Evolutionary conservation across 1,284 basidiomycete genomes (phyloP).

Genomic region (Leccinum huronense): DNA sequence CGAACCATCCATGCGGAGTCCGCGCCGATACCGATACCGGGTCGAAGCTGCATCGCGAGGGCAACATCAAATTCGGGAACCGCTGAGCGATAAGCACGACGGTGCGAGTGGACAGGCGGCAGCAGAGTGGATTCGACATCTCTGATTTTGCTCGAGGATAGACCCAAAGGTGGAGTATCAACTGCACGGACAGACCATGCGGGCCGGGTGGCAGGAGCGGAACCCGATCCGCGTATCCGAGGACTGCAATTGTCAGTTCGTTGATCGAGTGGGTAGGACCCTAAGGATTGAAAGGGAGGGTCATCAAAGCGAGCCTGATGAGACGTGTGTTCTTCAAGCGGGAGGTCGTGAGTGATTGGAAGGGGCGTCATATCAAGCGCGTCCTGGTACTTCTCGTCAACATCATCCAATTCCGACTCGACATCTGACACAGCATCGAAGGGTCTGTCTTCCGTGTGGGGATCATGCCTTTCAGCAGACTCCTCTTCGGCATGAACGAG

Average conservation of each 20-base stretch:
- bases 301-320: conserved; percentile 14
- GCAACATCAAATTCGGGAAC: conserved; percentile 60
- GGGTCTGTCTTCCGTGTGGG: conserved; percentile 7
- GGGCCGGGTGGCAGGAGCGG: conserved; percentile 33
- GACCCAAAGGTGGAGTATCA: conserved; percentile 31
- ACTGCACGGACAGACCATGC: conserved; percentile 44
- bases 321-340: conserved; percentile 16
- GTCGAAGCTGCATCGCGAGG: conserved; percentile 72
- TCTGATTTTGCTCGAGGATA: conserved; percentile 13
- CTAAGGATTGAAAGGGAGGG: conserved; percentile 13
- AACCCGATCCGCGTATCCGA: conserved; percentile 36
- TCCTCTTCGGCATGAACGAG: conserved; percentile 10
- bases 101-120: conserved; percentile 23
- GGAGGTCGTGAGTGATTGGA: conserved; percentile 20
- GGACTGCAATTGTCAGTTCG: conserved; percentile 19
- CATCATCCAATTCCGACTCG: conserved; percentile 25
- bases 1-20: conserved; percentile 77
- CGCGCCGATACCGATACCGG: conserved; percentile 61
- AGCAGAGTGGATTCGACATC: conserved; percentile 10
- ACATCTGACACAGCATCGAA: conserved; percentile 22
- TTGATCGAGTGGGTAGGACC: conserved; percentile 8
- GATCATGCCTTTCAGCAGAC: conserved; percentile 5
- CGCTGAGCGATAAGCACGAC: conserved; percentile 38
- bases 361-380: conserved; percentile 33
- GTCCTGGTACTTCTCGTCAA: conserved; percentile 42